Evolutionary conservation across 345 rosid species (phyloP).

Genomic region (Hibiscus syriacus): DNA sequence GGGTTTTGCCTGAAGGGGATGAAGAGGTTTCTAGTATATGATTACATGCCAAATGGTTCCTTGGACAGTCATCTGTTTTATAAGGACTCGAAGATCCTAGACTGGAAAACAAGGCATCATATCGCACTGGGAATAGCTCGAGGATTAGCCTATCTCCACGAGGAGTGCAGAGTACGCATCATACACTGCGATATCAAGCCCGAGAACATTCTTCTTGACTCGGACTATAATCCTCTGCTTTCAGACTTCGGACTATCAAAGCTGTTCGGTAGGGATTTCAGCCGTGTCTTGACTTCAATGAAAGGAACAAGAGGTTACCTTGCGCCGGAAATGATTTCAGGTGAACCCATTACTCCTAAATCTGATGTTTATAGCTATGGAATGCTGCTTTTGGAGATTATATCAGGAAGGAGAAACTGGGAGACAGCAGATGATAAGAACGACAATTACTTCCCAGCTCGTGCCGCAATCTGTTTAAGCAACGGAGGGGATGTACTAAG

Average conservation of each 20-base stretch:
- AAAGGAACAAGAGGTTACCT: constrained; percentile 11
- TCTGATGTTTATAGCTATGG: constrained; percentile 9
- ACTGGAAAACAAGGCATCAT: constrained; percentile 47
- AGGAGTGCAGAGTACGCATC: constrained; percentile 47
- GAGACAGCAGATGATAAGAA: neutral
- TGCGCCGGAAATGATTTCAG: constrained; percentile 9
- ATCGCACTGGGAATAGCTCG: constrained; percentile 50
- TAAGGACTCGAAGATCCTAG: constrained; percentile 26
- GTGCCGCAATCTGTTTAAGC: neutral
- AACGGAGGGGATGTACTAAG: constrained; percentile 1
- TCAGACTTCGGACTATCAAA: constrained; percentile 54
- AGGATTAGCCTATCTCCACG: constrained; percentile 63
- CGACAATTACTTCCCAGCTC: constrained; percentile 4
- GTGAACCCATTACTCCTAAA: constrained; percentile 9
- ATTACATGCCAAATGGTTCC: constrained; percentile 27
- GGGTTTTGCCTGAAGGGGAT: neutral
- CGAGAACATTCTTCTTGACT: constrained; percentile 47
- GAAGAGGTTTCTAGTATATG: constrained; percentile 2
- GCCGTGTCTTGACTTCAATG: neutral
- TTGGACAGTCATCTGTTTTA: constrained; percentile 43
- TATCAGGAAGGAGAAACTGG: constrained; percentile 10
- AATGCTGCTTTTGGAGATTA: constrained; percentile 9
- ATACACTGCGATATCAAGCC: constrained; percentile 54
- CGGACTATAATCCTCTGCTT: constrained; percentile 38
- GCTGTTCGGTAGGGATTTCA: constrained; percentile 24